These are phyloP conservation scores for Amanita inopinata DNA, from an alignment of 768 basidiomycete genomes.

Conservation along the genomic window DNA sequence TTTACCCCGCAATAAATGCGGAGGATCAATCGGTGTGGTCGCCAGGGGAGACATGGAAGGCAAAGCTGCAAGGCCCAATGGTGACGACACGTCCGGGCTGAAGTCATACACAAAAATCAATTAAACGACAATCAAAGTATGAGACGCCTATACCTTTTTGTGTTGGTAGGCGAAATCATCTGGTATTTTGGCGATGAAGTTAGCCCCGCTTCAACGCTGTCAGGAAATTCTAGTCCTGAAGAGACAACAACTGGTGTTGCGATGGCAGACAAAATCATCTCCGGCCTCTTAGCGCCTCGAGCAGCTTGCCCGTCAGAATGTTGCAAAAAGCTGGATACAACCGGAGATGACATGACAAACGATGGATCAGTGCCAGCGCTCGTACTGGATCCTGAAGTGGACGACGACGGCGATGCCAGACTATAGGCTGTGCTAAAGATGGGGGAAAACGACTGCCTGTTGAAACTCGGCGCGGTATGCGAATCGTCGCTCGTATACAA, in stretches of 20 bases:
- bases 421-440: not conserved
- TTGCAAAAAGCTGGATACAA: constrained; percentile 5
- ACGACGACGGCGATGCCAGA: constrained; percentile 2
- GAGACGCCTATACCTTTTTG: constrained; percentile 16
- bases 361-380: not conserved
- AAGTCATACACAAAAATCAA: constrained; percentile 15
- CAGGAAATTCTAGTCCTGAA: not conserved
- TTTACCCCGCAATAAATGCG: not conserved
- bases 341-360: constrained; percentile 5
- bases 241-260: not conserved
- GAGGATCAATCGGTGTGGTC: constrained; percentile 22
- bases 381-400: not conserved
- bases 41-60: constrained; percentile 25
- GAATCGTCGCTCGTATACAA: no score
- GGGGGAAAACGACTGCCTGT: not conserved
- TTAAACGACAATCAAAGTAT: not conserved
- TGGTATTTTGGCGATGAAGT: not conserved
- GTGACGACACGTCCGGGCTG: constrained; percentile 25
- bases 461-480: no score
- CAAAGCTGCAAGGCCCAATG: constrained; percentile 23
- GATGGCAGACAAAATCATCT: constrained; percentile 3
- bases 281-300: not conserved
- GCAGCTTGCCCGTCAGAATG: not conserved
- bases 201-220: not conserved
- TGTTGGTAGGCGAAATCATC: not conserved